Percentiles rank a stretch among this genome's conserved stretches.
These are phyloP conservation scores for Kockiozyma suomiensis DNA, from an alignment of 805 yeast species.

Conservation along the genomic window DNA sequence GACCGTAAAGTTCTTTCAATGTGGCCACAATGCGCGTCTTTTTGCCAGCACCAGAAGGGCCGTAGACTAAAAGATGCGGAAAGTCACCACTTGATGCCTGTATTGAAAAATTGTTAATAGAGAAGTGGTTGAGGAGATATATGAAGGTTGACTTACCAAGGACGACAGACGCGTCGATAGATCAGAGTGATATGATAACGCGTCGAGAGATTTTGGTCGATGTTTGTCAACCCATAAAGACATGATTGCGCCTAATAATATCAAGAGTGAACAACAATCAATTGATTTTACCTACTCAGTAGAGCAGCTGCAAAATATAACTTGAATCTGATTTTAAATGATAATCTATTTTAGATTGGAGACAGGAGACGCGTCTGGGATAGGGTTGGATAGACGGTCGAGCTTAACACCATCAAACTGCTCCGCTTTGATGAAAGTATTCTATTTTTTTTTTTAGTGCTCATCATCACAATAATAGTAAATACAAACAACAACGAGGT, in stretches of 20 bases:
- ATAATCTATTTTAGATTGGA: not conserved
- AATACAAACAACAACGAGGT: too few species aligned
- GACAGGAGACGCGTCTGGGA: not conserved
- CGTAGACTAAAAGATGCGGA: constrained; percentile 90
- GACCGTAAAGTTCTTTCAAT: constrained; percentile 76
- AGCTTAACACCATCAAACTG: too few species aligned
- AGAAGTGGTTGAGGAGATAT: not conserved
- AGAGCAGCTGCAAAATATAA: too few species aligned
- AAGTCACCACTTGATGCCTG: constrained; percentile 72
- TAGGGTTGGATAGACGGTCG: too few species aligned
- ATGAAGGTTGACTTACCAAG: too few species aligned
- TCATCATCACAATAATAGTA: too few species aligned
- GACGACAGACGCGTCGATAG: constrained; percentile 67
- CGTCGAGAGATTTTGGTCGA: constrained; percentile 70
- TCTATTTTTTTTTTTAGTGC: too few species aligned
- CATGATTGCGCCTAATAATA: constrained; percentile 49
- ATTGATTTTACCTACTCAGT: too few species aligned
- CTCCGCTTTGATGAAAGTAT: too few species aligned
- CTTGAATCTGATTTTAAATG: not conserved
- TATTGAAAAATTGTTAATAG: constrained; percentile 19
- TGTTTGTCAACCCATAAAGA: constrained; percentile 96
- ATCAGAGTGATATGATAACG: constrained; percentile 65
- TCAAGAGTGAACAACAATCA: not conserved
- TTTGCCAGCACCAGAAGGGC: constrained; percentile 97
- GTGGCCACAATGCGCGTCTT: constrained; percentile 88